Percentiles rank a stretch among this genome's conserved stretches.
phyloP scores from a whole-genome alignment of 2,329 filamentous ascomycete genomes.

The Talaromyces sp. region DNA sequence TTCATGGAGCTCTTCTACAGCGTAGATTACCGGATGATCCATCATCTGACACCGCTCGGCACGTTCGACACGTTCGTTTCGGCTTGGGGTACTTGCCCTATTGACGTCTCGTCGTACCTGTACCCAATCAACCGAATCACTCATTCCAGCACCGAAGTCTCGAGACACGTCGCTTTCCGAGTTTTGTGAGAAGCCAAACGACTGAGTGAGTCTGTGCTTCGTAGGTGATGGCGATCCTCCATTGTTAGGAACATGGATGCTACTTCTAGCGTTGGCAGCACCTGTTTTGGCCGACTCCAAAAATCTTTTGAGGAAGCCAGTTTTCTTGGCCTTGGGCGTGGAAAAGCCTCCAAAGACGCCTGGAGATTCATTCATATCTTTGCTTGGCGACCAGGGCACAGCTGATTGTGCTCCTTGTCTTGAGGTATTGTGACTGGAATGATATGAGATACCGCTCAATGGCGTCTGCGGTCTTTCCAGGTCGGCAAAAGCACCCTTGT shows the following conservation, averaged over 20 bases:
- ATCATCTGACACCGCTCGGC: slow-evolving; percentile 91
- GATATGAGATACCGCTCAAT: slow-evolving; percentile 77
- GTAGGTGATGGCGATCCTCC: slow-evolving; percentile 42
- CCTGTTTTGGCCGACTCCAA: slow-evolving; percentile 91
- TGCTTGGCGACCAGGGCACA: slow-evolving; percentile 51
- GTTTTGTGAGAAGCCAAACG: slow-evolving; percentile 35
- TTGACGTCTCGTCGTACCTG: slow-evolving; percentile 95
- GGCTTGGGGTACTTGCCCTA: slow-evolving; percentile 85
- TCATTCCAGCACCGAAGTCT: slow-evolving; percentile 63
- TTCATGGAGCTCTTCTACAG: slow-evolving; percentile 82
- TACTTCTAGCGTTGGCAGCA: slow-evolving; percentile 81
- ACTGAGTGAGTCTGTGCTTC: slow-evolving; percentile 44
- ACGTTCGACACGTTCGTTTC: slow-evolving; percentile 78
- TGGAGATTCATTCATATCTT: slow-evolving; percentile 57
- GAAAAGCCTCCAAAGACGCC: slow-evolving; percentile 72
- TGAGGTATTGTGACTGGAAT: slow-evolving; percentile 72
- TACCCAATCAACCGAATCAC: slow-evolving; percentile 73
- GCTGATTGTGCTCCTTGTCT: slow-evolving; percentile 59
- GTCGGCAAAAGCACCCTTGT: slow-evolving; percentile 35
- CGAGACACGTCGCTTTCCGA: slow-evolving; percentile 51
- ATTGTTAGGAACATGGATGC: slow-evolving; percentile 62
- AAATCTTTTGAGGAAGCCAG: slow-evolving; percentile 92
- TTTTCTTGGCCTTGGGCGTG: slow-evolving; percentile 71
- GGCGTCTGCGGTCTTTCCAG: slow-evolving; percentile 47
- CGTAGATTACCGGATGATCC: slow-evolving; percentile 80